Conservation (phyloP, 2,329 filamentous ascomycete species). For the Triangularia setosa region DNA sequence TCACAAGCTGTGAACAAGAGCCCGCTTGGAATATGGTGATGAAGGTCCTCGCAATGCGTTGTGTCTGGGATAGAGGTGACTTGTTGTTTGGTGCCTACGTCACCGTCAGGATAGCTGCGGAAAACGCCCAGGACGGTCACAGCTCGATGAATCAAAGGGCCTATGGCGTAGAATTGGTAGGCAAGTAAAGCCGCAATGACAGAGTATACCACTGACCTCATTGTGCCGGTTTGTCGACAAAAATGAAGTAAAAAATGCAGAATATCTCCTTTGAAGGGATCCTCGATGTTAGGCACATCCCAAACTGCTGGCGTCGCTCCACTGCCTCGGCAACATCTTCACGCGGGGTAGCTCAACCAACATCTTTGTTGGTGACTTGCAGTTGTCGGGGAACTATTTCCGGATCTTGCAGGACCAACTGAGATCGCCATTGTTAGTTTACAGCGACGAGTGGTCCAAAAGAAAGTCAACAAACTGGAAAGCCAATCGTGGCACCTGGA, state of each 20-base stretch:
- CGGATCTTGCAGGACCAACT: background rate
- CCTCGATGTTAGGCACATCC: background rate
- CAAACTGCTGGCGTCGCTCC: background rate
- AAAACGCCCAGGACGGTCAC: conserved; percentile 20
- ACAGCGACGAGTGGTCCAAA: background rate
- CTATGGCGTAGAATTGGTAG: conserved; percentile 16
- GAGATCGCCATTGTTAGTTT: background rate
- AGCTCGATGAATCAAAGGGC: conserved; percentile 10
- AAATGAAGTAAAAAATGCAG: background rate
- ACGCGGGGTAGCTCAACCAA: background rate
- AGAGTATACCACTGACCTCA: conserved; percentile 19
- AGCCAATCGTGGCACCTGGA: background rate
- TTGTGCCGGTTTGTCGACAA: conserved; percentile 1
- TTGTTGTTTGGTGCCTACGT: conserved; percentile 19
- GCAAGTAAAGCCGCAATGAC: conserved; percentile 20
- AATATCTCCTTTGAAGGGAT: background rate
- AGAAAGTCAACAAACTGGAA: background rate
- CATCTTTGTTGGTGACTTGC: background rate
- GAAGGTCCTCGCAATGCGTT: conserved; percentile 56
- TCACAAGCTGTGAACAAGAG: conserved; percentile 56
- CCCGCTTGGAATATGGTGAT: conserved; percentile 47
- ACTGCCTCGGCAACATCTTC: background rate
- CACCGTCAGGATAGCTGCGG: conserved; percentile 14
- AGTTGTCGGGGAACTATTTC: background rate
- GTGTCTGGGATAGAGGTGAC: conserved; percentile 48